Evolutionary conservation across 306 rosid species (phyloP).

Genomic region (Acacia melanoxylon): DNA sequence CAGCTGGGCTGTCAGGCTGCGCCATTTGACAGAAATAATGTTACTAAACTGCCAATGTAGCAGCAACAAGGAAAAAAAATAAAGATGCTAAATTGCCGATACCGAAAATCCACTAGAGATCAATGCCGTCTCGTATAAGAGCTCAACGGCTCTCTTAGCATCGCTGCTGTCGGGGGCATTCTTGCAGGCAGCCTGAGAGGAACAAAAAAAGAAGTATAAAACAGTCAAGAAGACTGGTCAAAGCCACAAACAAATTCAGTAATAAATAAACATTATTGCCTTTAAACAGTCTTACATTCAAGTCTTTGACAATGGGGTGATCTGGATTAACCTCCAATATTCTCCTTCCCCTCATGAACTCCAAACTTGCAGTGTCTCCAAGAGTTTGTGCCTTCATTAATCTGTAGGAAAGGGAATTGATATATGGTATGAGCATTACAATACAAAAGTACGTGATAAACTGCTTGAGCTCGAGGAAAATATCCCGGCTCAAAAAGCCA

Average conservation of each 20-base stretch:
- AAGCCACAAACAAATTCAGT: slow-evolving; percentile 12
- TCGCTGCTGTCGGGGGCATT: slow-evolving; percentile 81
- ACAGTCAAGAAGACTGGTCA: not conserved
- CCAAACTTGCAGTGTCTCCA: slow-evolving; percentile 90
- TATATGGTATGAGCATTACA: not conserved
- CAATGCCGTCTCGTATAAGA: slow-evolving; percentile 85
- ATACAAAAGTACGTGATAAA: not conserved
- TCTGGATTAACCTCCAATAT: slow-evolving; percentile 95
- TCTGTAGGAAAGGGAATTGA: slow-evolving; percentile 44
- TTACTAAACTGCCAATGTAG: not conserved
- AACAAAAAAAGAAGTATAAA: not conserved
- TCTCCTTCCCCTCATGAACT: slow-evolving; percentile 98
- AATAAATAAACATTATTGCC: not conserved
- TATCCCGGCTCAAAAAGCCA: not conserved
- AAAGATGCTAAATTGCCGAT: slow-evolving; percentile 7
- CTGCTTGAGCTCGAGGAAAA: not conserved
- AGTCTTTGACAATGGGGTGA: slow-evolving; percentile 87
- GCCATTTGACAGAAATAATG: slow-evolving; percentile 6
- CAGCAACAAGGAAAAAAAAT: not conserved
- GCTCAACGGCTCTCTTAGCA: slow-evolving; percentile 88
- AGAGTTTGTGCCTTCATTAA: slow-evolving; percentile 99
- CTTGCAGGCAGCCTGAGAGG: slow-evolving; percentile 86
- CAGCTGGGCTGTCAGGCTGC: slow-evolving; percentile 99
- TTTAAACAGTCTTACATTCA: slow-evolving; percentile 58
- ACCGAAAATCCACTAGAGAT: slow-evolving; percentile 98